Conservation (phyloP, 176 grass and related monocot species). For the Triticum monococcum region DNA sequence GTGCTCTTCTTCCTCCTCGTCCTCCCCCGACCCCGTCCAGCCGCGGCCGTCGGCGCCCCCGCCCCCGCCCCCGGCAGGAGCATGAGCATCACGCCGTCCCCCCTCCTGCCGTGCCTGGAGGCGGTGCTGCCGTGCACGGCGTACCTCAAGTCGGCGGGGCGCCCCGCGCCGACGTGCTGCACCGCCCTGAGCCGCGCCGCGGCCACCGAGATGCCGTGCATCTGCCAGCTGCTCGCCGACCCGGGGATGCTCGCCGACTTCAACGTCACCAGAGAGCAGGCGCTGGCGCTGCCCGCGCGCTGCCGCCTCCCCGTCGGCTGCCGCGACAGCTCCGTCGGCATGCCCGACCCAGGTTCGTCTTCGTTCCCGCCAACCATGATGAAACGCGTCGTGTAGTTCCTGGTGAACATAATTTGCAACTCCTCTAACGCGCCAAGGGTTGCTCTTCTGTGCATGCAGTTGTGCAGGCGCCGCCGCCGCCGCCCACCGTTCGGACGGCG, state of each 20-base stretch:
- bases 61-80: neutral
- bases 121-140: constrained; percentile 46
- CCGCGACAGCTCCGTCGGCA: constrained; percentile 10
- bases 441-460: constrained; percentile 12
- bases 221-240: constrained; percentile 48
- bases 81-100: neutral
- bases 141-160: constrained; percentile 26
- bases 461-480: constrained; percentile 40
- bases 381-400: no score
- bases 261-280: constrained; percentile 46
- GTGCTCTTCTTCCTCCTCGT: neutral
- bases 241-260: constrained; percentile 45
- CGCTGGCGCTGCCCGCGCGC: constrained; percentile 35
- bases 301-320: constrained; percentile 37
- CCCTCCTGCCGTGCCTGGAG: constrained; percentile 35
- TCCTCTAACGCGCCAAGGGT: neutral
- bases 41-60: neutral
- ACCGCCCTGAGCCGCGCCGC: constrained; percentile 27
- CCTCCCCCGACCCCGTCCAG: neutral
- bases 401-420: neutral
- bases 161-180: constrained; percentile 45
- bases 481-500: neutral
- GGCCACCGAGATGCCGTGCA: constrained; percentile 34
- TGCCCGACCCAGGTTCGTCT: constrained; percentile 30
- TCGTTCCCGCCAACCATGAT: neutral